phyloP scores from a whole-genome alignment of 306 rosid species.

The Adenanthera pavonina region DNA sequence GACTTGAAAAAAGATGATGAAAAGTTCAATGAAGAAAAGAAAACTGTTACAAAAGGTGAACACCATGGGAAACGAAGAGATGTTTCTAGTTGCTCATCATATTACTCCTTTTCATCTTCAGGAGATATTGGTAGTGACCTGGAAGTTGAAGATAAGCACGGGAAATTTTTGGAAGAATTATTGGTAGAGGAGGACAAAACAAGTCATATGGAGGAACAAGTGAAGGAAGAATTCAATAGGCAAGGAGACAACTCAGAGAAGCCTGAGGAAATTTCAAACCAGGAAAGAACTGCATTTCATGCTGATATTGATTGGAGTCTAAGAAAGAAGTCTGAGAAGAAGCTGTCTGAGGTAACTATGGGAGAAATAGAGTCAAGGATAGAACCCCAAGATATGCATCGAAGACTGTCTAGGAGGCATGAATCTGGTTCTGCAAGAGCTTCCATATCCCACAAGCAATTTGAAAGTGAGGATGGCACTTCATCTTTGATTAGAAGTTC shows the following conservation, averaged over 20 bases:
- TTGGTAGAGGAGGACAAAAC: conserved; percentile 48
- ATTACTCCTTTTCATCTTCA: conserved; percentile 71
- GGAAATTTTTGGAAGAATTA: conserved; percentile 50
- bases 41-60: conserved; percentile 43
- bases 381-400: conserved; percentile 51
- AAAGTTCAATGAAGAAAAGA: conserved; percentile 42
- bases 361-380: conserved; percentile 51
- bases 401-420: conserved; percentile 43
- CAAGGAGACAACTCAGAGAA: conserved; percentile 39
- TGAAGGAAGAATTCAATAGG: conserved; percentile 48
- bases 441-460: conserved; percentile 56
- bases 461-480: conserved; percentile 48
- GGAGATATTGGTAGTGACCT: conserved; percentile 68
- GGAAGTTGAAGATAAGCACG: conserved; percentile 65
- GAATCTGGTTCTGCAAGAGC: conserved; percentile 50
- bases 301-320: conserved; percentile 56
- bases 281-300: conserved; percentile 41
- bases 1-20: conserved; percentile 49
- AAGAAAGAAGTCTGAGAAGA: conserved; percentile 78
- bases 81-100: conserved; percentile 84
- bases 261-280: conserved; percentile 40
- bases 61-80: conserved; percentile 53
- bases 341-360: conserved; percentile 45
- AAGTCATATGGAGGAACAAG: conserved; percentile 43
- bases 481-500: conserved; percentile 44